Base-by-base conservation (phyloP, 2,329 filamentous ascomycete species). In the Piedraia hortae region DNA sequence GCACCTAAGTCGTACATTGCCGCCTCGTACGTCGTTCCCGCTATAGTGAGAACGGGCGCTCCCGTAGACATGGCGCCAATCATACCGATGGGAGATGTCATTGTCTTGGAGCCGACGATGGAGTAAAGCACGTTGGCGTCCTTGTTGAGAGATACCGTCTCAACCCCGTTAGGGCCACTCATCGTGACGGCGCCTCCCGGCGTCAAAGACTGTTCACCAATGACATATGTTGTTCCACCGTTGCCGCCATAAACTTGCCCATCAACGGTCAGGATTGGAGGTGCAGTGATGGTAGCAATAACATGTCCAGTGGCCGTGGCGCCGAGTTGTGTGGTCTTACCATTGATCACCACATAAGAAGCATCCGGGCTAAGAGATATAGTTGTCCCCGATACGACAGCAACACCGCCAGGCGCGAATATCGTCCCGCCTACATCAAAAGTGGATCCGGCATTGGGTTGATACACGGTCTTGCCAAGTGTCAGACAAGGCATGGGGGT, bases 141-240 rank as follows among this genome's bases (percentile, higher is more conserved):
- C 1, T 45, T 39, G 4, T 30, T 19, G 9, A 43, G 33, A 5
- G 35, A 32, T 17, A 48, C 27, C 2, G 41, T 46, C 11, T 43
- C 38, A 7, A 24, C 22, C 14, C 37, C 35, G 18, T 31, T 26
- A 6, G 30, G 18, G 11, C 31, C 31, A 15, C 26, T 26, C 14
- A 39, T 23, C 6, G 29, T 30, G 16, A 41, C 32, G 6, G 26
- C 24, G 8, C 33, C 34, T 7, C 46, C 48, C 0, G 48, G 43
- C 1, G 41, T 47, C 4, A 53, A 38, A 3, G 39, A 36, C 7
- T 38, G 32, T 3, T 39, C 41, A 11, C 35, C 37, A 18, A 53
- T 42, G 1, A 44, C 15, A 22, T 41, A 43, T 4, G 30, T 26
- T 10, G 32, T 33, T 3, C 31, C 40, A 5, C 28, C 35, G 21